Evolutionary conservation across 108 stramenopile genomes (phyloP).

Genomic region (Seminavis robusta): DNA sequence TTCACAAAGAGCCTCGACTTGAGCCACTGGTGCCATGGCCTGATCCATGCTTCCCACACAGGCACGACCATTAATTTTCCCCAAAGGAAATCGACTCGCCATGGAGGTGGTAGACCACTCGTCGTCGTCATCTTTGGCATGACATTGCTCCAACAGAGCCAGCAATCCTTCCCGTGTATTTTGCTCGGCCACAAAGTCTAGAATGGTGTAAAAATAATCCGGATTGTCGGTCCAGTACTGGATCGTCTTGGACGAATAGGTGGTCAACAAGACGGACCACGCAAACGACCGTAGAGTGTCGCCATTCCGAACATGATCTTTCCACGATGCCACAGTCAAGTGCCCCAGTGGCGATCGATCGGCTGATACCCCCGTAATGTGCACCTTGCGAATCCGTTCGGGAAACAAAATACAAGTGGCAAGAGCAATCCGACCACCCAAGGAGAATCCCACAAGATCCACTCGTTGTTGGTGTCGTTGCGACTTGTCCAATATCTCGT

Average conservation of each 20-base stretch:
- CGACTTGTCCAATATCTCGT: constrained; percentile 14
- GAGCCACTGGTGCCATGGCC: constrained; percentile 38
- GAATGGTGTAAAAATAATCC: neutral
- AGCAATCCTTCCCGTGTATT: constrained; percentile 44
- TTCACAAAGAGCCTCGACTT: constrained; percentile 18
- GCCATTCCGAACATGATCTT: constrained; percentile 34
- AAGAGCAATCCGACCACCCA: constrained; percentile 64
- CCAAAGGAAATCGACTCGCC: constrained; percentile 35
- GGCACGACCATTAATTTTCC: constrained; percentile 11
- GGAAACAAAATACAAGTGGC: constrained; percentile 37
- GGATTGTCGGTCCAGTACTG: constrained; percentile 32
- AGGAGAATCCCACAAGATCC: constrained; percentile 59
- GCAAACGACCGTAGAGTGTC: constrained; percentile 46
- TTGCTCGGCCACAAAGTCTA: constrained; percentile 18
- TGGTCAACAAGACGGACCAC: constrained; percentile 52
- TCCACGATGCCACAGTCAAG: constrained; percentile 37
- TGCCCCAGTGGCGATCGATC: constrained; percentile 43
- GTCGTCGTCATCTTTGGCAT: constrained; percentile 22
- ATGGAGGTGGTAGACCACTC: constrained; percentile 42
- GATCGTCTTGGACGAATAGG: constrained; percentile 42
- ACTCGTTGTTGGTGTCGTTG: constrained; percentile 6
- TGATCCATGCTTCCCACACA: constrained; percentile 50
- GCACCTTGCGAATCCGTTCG: constrained; percentile 37
- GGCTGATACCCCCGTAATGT: constrained; percentile 57
- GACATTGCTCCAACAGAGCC: constrained; percentile 48